Base-by-base conservation (phyloP, 208 protist genomes). In the Trypanosoma brucei region DNA sequence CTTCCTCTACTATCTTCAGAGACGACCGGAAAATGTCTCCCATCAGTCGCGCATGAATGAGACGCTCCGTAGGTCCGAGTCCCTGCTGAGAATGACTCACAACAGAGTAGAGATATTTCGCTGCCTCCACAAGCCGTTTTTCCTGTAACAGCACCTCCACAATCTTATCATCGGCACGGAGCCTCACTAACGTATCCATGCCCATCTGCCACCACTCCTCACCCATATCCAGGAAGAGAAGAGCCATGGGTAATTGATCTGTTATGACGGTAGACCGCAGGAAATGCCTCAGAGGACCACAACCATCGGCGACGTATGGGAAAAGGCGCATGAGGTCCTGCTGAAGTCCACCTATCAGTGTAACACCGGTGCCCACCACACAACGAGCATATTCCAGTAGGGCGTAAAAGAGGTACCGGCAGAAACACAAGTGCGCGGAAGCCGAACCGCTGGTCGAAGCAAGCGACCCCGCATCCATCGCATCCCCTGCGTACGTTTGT, bases 381-480 rank as follows among this genome's bases (percentile, higher is more conserved):
- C 70, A 70, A 9, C 62, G 57, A 11, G 55, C 63, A 54, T 75
- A 75, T 45, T 75, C 70, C 35, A 67, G 14, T 9, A 70, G 54
- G 11, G 63, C 63, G 42, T 65, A 70, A 38, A 70, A 65, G 37
- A 75, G 55, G 45, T 75, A 75, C 2, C 53, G 55, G 35, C 40
- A 13, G 39, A 75, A 65, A 22, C 22, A 22, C 22, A 22, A 22
- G 22, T 22, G 22, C 22, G 22, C 22, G 22, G 22, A 22, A 22
- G 22, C 22, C 22, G 22, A 22, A 22, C 22, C 22, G 22, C 22
- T 22, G 22, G 22, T 22, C 22, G 49, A 14, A 0, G 8, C 54
- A 13, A n/a, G 50, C 8, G 36, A 59, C 8, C 14, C 36, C 59
- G 34, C 34, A 35, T n/a, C 36, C 30, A 35, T 6, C 13, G 35